Evolutionary conservation across 164 flowering plant species (phyloP).

Genomic region (Magnolia sinica): DNA sequence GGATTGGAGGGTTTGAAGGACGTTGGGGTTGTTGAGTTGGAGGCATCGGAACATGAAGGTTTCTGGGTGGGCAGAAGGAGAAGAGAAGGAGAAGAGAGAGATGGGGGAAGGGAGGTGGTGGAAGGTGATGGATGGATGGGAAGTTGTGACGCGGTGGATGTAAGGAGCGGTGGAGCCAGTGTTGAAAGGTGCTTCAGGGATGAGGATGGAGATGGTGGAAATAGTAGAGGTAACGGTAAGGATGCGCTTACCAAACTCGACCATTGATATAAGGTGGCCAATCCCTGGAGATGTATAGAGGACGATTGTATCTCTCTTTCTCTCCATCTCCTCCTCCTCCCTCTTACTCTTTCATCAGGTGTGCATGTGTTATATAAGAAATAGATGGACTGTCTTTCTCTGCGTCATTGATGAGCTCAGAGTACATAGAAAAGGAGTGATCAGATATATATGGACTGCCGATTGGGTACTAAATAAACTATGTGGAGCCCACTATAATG

Average conservation of each 20-base stretch:
- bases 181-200: conserved; percentile 21
- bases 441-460: too few species aligned
- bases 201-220: conserved; percentile 21
- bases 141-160: conserved; percentile 30
- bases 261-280: conserved; percentile 44
- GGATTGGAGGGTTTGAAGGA: conserved; percentile 24
- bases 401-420: too few species aligned
- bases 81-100: conserved; percentile 7
- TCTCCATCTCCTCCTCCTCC: not conserved
- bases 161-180: conserved; percentile 34
- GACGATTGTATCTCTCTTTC: conserved; percentile 13
- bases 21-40: conserved; percentile 30
- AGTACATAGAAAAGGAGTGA: too few species aligned
- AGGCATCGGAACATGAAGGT: conserved; percentile 21
- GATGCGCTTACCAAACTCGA: conserved; percentile 43
- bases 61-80: conserved; percentile 5
- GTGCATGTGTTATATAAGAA: too few species aligned
- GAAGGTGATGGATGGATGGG: conserved; percentile 39
- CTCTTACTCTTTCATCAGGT: too few species aligned
- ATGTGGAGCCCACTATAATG: too few species aligned
- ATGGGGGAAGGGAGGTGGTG: conserved; percentile 26
- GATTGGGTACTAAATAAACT: too few species aligned
- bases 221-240: conserved; percentile 26
- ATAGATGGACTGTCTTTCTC: too few species aligned
- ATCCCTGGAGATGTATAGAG: conserved; percentile 34